phyloP scores from a whole-genome alignment of 140 eudicot genomes.

The Bidens hawaiensis region DNA sequence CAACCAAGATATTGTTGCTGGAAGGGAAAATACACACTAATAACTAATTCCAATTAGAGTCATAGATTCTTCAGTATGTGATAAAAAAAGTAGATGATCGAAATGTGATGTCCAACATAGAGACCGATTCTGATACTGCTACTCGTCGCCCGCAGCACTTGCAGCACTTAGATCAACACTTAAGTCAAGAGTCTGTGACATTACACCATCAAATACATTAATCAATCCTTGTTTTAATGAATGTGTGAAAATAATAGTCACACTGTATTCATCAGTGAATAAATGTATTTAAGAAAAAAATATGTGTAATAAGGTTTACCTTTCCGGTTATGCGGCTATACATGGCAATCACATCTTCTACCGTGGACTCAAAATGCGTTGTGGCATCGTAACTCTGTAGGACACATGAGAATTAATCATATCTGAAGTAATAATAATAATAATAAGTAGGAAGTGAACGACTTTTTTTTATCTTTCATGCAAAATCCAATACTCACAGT shows the following conservation, averaged over 20 bases:
- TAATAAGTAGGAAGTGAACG: no score
- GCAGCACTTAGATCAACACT: constrained; percentile 76
- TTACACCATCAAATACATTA: constrained; percentile 1
- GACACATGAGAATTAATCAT: background rate
- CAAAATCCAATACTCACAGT: constrained; percentile 38
- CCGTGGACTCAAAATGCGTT: constrained; percentile 77
- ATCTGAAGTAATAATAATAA: no score
- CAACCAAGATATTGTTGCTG: constrained; percentile 22
- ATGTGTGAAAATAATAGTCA: background rate
- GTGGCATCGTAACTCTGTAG: constrained; percentile 70
- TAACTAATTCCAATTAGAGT: constrained; percentile 3
- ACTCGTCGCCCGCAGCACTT: constrained; percentile 56
- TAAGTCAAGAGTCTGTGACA: constrained; percentile 64
- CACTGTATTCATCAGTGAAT: background rate
- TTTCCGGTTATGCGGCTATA: constrained; percentile 69
- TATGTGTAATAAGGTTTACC: constrained; percentile 30
- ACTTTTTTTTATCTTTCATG: background rate
- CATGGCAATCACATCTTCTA: constrained; percentile 63
- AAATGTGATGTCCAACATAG: background rate
- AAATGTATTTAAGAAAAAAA: no score
- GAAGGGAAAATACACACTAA: constrained; percentile 25
- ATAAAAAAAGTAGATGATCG: constrained; percentile 5
- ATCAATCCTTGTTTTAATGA: background rate
- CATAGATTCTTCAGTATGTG: constrained; percentile 9
- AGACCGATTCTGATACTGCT: constrained; percentile 1